Evolutionary conservation across 2,329 filamentous ascomycete genomes (phyloP).

Genomic region (Ceratocystiopsis sp.): DNA sequence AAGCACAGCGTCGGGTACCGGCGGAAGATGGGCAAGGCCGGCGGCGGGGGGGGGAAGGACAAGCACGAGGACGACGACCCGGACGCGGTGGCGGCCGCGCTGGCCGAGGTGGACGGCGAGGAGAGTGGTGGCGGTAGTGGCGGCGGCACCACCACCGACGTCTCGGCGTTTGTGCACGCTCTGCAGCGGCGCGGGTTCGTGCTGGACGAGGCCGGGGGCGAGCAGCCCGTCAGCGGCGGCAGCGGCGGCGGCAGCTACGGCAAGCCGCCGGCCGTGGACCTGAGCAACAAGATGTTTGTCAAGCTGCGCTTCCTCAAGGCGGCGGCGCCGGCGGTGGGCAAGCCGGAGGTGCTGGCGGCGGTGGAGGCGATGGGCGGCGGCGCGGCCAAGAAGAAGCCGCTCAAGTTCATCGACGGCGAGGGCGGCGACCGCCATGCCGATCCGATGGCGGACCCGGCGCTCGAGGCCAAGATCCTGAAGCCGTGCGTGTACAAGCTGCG

Average conservation of each 20-base stretch:
- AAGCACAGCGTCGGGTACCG: constrained; percentile 57
- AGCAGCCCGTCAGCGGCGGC: constrained; percentile 23
- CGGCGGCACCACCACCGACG: constrained; percentile 59
- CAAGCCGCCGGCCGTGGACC: constrained; percentile 42
- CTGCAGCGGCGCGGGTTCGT: constrained; percentile 68
- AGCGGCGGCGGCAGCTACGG: constrained; percentile 13
- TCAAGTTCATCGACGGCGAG: constrained; percentile 43
- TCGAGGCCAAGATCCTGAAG: constrained; percentile 57
- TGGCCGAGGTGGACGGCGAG: constrained; percentile 36
- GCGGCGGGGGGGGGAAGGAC: constrained; percentile 28
- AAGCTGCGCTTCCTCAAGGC: constrained; percentile 88
- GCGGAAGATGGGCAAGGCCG: constrained; percentile 16
- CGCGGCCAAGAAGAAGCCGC: constrained; percentile 24
- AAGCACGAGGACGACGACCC: constrained; percentile 32
- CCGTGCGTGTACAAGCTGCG: constrained; percentile 92
- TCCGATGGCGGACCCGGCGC: constrained; percentile 36
- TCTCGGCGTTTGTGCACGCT: constrained; percentile 72
- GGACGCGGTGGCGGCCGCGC: constrained; percentile 55
- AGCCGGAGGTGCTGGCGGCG: constrained; percentile 34
- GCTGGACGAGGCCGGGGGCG: constrained; percentile 30
- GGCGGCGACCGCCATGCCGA: constrained; percentile 36
- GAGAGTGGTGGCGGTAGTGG: constrained; percentile 52
- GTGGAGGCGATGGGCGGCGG: constrained; percentile 8
- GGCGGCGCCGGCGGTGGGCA: constrained; percentile 57
- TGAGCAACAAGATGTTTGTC: constrained; percentile 96